Percentiles rank a stretch among this genome's conserved stretches.
These are phyloP conservation scores for Xylariaceae sp. DNA, from an alignment of 2,329 filamentous ascomycete species.

Conservation along the genomic window DNA sequence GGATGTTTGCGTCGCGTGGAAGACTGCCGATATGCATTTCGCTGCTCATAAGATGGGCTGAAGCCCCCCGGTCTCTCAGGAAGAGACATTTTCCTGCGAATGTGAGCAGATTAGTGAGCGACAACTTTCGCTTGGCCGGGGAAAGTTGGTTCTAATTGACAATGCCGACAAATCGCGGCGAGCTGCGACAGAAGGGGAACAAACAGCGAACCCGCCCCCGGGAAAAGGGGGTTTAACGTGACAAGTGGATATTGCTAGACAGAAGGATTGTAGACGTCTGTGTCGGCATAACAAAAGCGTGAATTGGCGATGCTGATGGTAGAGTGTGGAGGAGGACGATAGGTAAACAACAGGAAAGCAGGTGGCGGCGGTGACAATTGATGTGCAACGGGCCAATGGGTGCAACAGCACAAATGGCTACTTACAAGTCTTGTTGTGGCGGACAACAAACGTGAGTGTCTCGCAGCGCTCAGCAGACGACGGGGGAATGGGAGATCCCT, in stretches of 20 bases:
- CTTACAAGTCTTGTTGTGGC: conserved; percentile 24
- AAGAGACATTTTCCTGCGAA: conserved; percentile 51
- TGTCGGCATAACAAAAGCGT: conserved; percentile 8
- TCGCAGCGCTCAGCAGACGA: conserved; percentile 14
- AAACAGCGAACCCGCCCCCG: conserved; percentile 7
- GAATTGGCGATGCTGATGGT: conserved; percentile 1
- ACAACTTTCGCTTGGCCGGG: background rate
- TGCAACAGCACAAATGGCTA: conserved; percentile 4
- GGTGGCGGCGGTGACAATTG: background rate
- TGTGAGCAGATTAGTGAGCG: conserved; percentile 16
- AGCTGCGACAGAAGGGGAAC: conserved; percentile 8
- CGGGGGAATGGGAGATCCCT: conserved; percentile 21
- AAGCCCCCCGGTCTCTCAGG: conserved; percentile 57
- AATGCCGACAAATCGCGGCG: background rate
- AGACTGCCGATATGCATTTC: conserved; percentile 61
- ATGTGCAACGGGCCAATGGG: conserved; percentile 12
- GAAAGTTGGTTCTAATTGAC: too few relatives aligned
- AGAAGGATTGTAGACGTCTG: background rate
- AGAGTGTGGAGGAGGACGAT: background rate
- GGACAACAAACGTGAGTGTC: conserved; percentile 22
- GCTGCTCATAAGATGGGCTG: conserved; percentile 54
- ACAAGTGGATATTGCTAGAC: background rate
- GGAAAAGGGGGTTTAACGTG: conserved; percentile 3
- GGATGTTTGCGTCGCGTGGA: conserved; percentile 59
- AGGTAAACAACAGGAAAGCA: background rate